Evolutionary conservation across 1,284 basidiomycete genomes (phyloP), one percentile per base, ranked within the genome.

Genomic region (Ceratobasidium sp.): DNA sequence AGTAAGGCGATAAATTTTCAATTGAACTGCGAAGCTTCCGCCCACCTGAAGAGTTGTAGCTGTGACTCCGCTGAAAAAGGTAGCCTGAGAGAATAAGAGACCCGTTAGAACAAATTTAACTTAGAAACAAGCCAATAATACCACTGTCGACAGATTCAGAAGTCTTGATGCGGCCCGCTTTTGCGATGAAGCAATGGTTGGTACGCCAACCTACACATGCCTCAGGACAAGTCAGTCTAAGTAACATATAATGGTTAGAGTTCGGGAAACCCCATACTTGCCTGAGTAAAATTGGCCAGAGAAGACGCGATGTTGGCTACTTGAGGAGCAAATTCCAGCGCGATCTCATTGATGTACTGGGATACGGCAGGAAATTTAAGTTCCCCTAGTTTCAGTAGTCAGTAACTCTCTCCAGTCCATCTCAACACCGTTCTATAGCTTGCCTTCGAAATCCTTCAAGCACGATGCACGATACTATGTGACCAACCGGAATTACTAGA

Each of bases 21-120:
- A n/a, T n/a, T n/a, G n/a, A n/a, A n/a, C n/a, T n/a, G n/a, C n/a
- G n/a, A n/a, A n/a, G n/a, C n/a, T n/a, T n/a, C n/a, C 50, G 59
- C 54, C 14, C 22, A 75, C 76, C 76, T 78, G 77, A 29, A 78
- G 64, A n/a, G 75, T 78, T 8, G 76, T 72, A 36, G 75, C 91
- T 0, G 91, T 92, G 75, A 93, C 91, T n/a, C 90, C 91, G 29
- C 89, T 91, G 82, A 93, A 92, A 83, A 93, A 92, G 64, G 91
- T 93, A 41, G 91, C 91, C 75, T 76, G 53, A n/a, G n/a, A n/a
- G n/a, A n/a, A n/a, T n/a, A n/a, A n/a, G n/a, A n/a, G n/a, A n/a
- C n/a, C n/a, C n/a, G n/a, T n/a, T n/a, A n/a, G n/a, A 15, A 11
- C 31, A 29, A n/a, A n/a, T 7, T 17, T 51, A 4, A 67, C 75